Percentiles rank a stretch among this genome's conserved stretches.
These are phyloP conservation scores for Podospora anserina DNA, from an alignment of 495 filamentous ascomycete species.

Conservation along the genomic window DNA sequence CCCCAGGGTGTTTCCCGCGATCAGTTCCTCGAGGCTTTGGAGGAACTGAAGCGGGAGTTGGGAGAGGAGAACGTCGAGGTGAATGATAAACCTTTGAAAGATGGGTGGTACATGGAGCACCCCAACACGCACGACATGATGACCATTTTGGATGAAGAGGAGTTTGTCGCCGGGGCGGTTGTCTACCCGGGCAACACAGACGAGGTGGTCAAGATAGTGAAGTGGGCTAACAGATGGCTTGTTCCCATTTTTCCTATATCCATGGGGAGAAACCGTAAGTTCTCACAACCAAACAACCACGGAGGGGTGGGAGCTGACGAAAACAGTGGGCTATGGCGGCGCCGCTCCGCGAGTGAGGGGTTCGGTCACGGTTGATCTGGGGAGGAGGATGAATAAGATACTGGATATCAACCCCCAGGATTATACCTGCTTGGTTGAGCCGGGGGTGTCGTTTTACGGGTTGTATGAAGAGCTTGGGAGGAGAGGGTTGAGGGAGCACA, in stretches of 20 bases:
- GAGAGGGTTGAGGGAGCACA: conserved; percentile 29
- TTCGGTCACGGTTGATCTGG: conserved; percentile 53
- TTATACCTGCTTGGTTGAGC: conserved; percentile 54
- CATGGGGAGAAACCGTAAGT: conserved; percentile 48
- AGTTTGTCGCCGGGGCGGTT: conserved; percentile 50
- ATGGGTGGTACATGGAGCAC: conserved; percentile 56
- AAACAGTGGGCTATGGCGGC: conserved; percentile 53
- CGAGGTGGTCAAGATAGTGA: conserved; percentile 49
- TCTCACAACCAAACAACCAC: background rate
- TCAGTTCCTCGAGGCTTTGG: conserved; percentile 39
- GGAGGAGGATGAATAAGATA: conserved; percentile 53
- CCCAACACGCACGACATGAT: conserved; percentile 55
- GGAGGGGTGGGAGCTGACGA: background rate
- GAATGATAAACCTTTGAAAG: conserved; percentile 45
- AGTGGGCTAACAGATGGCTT: conserved; percentile 45
- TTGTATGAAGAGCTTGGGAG: conserved; percentile 52
- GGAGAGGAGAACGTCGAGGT: conserved; percentile 44
- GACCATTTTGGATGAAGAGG: conserved; percentile 50
- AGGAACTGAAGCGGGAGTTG: conserved; percentile 37
- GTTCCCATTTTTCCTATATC: conserved; percentile 56
- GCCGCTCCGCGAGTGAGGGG: conserved; percentile 54
- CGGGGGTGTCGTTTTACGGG: conserved; percentile 55
- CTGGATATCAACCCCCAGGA: conserved; percentile 53
- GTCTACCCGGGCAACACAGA: conserved; percentile 46
- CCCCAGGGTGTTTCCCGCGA: conserved; percentile 42